Percentiles rank a stretch among this genome's conserved stretches.
These are phyloP conservation scores for Geopyxis carbonaria DNA, from an alignment of 495 filamentous ascomycete genomes.

Conservation along the genomic window DNA sequence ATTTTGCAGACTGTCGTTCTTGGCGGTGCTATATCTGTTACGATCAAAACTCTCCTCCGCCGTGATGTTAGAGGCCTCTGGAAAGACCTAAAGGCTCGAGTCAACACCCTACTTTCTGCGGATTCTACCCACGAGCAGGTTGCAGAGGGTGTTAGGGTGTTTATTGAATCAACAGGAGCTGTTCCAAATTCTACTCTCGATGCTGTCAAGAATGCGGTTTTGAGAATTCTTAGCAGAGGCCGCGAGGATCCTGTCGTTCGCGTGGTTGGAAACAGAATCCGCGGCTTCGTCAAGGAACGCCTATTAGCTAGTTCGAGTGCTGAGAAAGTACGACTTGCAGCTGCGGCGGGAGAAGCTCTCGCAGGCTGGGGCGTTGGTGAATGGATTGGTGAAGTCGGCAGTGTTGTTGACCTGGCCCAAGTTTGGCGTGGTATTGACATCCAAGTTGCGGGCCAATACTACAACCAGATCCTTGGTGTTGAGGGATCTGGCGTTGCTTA, in stretches of 20 bases:
- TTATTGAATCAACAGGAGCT: slow-evolving; percentile 35
- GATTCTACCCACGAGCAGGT: slow-evolving; percentile 51
- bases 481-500: too few relatives aligned
- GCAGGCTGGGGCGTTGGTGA: slow-evolving; percentile 68
- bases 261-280: slow-evolving; percentile 57
- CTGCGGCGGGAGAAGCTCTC: slow-evolving; percentile 65
- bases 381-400: slow-evolving; percentile 70
- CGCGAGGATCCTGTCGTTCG: slow-evolving; percentile 63
- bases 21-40: slow-evolving; percentile 61
- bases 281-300: slow-evolving; percentile 57
- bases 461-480: slow-evolving; percentile 2
- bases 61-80: slow-evolving; percentile 79
- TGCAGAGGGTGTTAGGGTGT: slow-evolving; percentile 31
- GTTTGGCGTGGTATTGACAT: slow-evolving; percentile 1
- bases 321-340: slow-evolving; percentile 66
- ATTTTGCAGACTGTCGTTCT: slow-evolving; percentile 62
- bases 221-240: slow-evolving; percentile 31
- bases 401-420: slow-evolving; percentile 61
- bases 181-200: slow-evolving; percentile 27
- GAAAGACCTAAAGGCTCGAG: slow-evolving; percentile 56
- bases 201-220: slow-evolving; percentile 22
- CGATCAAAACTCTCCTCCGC: slow-evolving; percentile 88
- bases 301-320: slow-evolving; percentile 51
- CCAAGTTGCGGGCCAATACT: not conserved
- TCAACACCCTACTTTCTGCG: slow-evolving; percentile 61